Conservation (phyloP, 1,284 basidiomycete genomes). For the Inonotus hispidus region DNA sequence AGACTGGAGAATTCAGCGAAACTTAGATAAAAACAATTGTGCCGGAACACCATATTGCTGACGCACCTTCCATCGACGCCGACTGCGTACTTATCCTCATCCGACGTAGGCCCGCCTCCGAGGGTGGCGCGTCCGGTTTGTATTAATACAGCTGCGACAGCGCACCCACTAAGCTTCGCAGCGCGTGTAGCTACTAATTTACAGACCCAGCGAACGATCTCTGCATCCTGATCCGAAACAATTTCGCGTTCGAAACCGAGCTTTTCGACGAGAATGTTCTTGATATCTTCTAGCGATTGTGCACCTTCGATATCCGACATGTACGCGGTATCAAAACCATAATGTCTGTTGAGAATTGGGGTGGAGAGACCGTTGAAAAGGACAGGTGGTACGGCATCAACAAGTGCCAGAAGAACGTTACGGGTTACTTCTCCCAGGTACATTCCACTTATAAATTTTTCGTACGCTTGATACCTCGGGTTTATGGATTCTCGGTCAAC, state of each 20-base stretch:
- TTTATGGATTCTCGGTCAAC: slow-evolving; percentile 94
- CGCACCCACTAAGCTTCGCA: slow-evolving; percentile 78
- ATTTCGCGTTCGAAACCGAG: slow-evolving; percentile 52
- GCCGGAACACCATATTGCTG: background rate
- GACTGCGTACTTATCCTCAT: slow-evolving; percentile 56
- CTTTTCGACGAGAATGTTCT: slow-evolving; percentile 53
- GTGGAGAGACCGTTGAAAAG: slow-evolving; percentile 83
- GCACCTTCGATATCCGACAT: slow-evolving; percentile 85
- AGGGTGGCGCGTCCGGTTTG: slow-evolving; percentile 67
- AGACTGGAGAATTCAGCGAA: slow-evolving; percentile 45
- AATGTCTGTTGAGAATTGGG: slow-evolving; percentile 75
- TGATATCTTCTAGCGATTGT: slow-evolving; percentile 34
- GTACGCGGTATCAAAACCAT: slow-evolving; percentile 90
- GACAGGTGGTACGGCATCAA: slow-evolving; percentile 73
- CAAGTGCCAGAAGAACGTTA: slow-evolving; percentile 78
- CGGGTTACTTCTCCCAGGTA: slow-evolving; percentile 94
- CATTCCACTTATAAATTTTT: slow-evolving; percentile 99
- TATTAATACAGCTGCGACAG: slow-evolving; percentile 79
- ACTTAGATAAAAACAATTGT: slow-evolving; percentile 15
- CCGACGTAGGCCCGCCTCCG: slow-evolving; percentile 34
- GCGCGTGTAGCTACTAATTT: slow-evolving; percentile 79
- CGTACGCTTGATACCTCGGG: slow-evolving; percentile 89
- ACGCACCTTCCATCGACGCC: slow-evolving; percentile 86
- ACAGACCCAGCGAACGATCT: slow-evolving; percentile 79
- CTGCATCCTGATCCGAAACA: slow-evolving; percentile 63